Evolutionary conservation across 495 filamentous ascomycete genomes (phyloP), one percentile per base, ranked within the genome.

Genomic region (Filosporella fistucella): DNA sequence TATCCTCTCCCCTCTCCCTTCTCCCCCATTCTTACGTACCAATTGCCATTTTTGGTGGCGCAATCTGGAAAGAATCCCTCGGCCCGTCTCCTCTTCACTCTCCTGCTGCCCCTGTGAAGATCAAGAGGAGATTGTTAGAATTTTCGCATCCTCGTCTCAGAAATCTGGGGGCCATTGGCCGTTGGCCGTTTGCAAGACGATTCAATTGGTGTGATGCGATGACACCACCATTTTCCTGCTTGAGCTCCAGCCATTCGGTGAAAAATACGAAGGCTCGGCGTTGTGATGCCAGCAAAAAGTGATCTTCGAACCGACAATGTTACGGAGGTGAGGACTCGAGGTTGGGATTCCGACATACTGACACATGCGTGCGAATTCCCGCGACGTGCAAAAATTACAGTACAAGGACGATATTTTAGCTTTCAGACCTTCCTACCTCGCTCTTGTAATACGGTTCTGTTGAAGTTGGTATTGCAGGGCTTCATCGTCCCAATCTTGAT

Each of bases 71-170:
- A 22, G 29, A 22, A 23, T n/a, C 12, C 21, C 32, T 51, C 49
- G 49, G 49, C 33, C 39, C 26, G 41, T 43, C 49, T 47, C 26
- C 26, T 42, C 47, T 13, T 49, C 37, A 34, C n/a, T 38, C 39
- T 38, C 16, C 9, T 35, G 21, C 2, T 6, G n/a, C n/a, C 18
- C 49, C 42, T 45, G 49, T 45, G 49, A 16, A 39, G 42, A 52
- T 46, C 42, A 25, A n/a, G 25, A 32, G 12, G 49, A 22, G 45
- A 29, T 28, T 28, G 16, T 35, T 5, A 25, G 33, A 26, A 38
- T 36, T 37, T 28, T n/a, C n/a, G n/a, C n/a, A n/a, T n/a, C n/a
- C n/a, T n/a, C 34, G 44, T 46, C 43, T 46, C 43, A 36, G 26
- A 34, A 34, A 34, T 13, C 42, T 42, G 39, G 39, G 14, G 39